These are phyloP conservation scores for Allium fistulosum DNA, from an alignment of 106 monocot genomes.

Conservation along the genomic window DNA sequence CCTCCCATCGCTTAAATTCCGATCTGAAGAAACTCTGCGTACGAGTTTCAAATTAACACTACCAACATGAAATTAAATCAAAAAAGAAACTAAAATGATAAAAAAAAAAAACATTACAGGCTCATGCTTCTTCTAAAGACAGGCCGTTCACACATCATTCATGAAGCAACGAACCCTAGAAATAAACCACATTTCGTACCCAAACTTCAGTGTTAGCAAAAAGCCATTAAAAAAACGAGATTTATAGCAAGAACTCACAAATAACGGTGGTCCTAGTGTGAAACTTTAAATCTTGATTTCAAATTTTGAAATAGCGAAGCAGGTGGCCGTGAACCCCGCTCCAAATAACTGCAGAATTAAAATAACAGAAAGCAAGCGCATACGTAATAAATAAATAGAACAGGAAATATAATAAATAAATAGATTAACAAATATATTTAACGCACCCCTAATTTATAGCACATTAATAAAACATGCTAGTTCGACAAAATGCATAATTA, in stretches of 20 bases:
- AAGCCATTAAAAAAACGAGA: not conserved
- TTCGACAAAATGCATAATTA: too few species aligned
- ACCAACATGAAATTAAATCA: not conserved
- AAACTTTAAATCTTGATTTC: not conserved
- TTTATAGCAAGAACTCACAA: not conserved
- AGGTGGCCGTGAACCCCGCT: slow-evolving; percentile 13
- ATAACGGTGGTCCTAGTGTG: not conserved
- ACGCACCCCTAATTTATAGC: too few species aligned
- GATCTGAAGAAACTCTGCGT: not conserved
- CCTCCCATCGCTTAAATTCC: not conserved
- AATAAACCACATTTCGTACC: not conserved
- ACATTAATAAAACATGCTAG: too few species aligned
- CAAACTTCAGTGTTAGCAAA: not conserved
- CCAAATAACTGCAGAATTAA: slow-evolving; percentile 1
- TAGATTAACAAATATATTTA: too few species aligned
- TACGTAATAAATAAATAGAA: too few species aligned
- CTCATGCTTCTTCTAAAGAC: not conserved
- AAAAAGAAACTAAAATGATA: not conserved
- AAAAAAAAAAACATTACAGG: not conserved
- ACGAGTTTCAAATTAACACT: not conserved
- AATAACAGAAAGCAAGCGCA: not conserved
- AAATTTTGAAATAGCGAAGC: slow-evolving; percentile 1
- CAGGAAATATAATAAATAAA: too few species aligned
- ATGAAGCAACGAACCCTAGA: not conserved
- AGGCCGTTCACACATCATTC: slow-evolving; percentile 2